A percentile compares a stretch with the other conserved stretches of the same genome.
Conservation (phyloP, 352 stramenopile species). For the Plasmopara halstedii region DNA sequence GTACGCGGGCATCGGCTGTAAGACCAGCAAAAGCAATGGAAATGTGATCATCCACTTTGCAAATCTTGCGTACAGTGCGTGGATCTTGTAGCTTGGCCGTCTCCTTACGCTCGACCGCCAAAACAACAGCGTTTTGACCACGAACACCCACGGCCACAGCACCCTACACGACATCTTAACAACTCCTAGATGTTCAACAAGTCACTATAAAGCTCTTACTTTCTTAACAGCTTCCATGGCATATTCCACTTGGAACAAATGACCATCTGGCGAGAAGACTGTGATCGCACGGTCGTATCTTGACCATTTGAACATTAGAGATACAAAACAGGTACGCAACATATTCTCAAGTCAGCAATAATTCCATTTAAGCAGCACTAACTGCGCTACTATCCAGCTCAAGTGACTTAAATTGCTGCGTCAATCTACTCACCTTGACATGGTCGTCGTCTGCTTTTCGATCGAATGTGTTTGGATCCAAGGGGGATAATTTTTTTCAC, state of each 20-base stretch:
- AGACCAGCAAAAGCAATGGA: slow-evolving; percentile 98
- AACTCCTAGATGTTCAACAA: too few relatives aligned
- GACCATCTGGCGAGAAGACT: slow-evolving; percentile 98
- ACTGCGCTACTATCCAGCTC: too few relatives aligned
- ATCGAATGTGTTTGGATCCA: slow-evolving; percentile 19
- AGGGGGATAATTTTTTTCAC: slow-evolving; percentile 9
- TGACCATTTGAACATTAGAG: not conserved
- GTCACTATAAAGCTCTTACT: too few relatives aligned
- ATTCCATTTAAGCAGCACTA: too few relatives aligned
- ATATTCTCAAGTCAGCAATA: too few relatives aligned
- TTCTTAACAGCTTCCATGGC: slow-evolving; percentile 99
- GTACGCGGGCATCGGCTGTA: slow-evolving; percentile 96
- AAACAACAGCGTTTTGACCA: slow-evolving; percentile 93
- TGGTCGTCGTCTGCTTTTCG: slow-evolving; percentile 4
- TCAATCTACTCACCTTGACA: slow-evolving; percentile 36
- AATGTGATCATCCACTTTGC: slow-evolving; percentile 97
- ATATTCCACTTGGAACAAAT: slow-evolving; percentile 99
- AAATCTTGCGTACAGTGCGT: slow-evolving; percentile 98
- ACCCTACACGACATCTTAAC: too few relatives aligned
- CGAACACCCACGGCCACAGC: slow-evolving; percentile 96
- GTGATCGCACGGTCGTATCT: slow-evolving; percentile 99
- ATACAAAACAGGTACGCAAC: too few relatives aligned
- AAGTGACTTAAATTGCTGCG: too few relatives aligned
- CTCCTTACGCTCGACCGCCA: slow-evolving; percentile 89
- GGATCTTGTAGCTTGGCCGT: slow-evolving; percentile 94